These are phyloP conservation scores for Paraglomus occultum DNA, from an alignment of 192 early-diverging fungal genomes.

Conservation along the genomic window DNA sequence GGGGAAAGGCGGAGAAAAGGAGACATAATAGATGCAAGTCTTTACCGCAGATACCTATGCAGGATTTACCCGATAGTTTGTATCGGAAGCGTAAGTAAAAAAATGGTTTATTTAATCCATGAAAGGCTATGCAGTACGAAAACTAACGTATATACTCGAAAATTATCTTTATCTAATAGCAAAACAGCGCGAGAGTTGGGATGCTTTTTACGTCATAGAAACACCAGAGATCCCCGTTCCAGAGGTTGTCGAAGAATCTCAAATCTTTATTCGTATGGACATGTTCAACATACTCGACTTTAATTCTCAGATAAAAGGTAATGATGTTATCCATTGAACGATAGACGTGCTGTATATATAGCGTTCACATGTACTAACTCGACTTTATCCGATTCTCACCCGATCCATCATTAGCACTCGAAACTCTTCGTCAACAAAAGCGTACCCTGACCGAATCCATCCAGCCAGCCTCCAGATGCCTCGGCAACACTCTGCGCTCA, in stretches of 20 bases:
- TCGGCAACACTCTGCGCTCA: too few species aligned
- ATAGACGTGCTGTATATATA: background rate
- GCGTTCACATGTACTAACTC: too few species aligned
- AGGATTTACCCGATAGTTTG: constrained; percentile 4
- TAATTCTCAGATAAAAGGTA: constrained; percentile 40
- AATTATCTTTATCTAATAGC: constrained; percentile 28
- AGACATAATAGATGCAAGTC: constrained; percentile 23
- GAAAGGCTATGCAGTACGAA: constrained; percentile 12
- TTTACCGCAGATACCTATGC: background rate
- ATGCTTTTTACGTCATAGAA: constrained; percentile 42
- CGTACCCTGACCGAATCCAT: too few species aligned
- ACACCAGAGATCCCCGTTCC: constrained; percentile 38
- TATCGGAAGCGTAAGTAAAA: constrained; percentile 17
- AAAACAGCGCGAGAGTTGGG: constrained; percentile 42
- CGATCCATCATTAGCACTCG: too few species aligned
- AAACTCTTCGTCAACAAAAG: too few species aligned
- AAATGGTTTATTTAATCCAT: constrained; percentile 15
- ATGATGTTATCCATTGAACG: background rate
- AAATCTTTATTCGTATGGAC: constrained; percentile 39
- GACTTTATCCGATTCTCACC: background rate
- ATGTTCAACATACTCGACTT: constrained; percentile 43
- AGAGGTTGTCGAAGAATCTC: constrained; percentile 36
- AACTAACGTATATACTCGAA: background rate
- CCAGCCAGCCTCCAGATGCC: too few species aligned
- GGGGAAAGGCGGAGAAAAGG: background rate